Conservation (phyloP, 2,329 filamentous ascomycete genomes). For the Aspergillus caelatus region DNA sequence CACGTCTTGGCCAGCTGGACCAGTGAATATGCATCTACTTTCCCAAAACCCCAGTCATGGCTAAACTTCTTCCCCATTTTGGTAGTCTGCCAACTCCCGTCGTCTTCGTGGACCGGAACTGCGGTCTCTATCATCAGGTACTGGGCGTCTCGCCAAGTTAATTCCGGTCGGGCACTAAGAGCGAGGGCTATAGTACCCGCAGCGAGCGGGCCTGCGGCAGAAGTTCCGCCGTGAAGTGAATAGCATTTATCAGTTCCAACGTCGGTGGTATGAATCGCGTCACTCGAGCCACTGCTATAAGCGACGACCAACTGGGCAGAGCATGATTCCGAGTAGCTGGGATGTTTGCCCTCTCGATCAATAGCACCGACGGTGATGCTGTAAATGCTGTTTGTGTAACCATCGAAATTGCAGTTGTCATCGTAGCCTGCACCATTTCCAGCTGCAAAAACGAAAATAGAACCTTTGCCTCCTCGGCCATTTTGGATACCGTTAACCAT, state of each 20-base stretch:
- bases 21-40: conserved; percentile 83
- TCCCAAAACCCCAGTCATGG: conserved; percentile 94
- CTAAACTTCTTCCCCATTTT: conserved; percentile 83
- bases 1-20: conserved; percentile 85
- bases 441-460: conserved; percentile 94
- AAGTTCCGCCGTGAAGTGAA: conserved; percentile 85
- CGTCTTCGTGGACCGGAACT: conserved; percentile 73
- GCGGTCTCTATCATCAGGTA: conserved; percentile 86
- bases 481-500: conserved; percentile 93
- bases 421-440: conserved; percentile 85
- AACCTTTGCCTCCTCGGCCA: conserved; percentile 79
- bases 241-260: conserved; percentile 83
- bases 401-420: conserved; percentile 99
- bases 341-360: conserved; percentile 82
- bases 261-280: conserved; percentile 95
- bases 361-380: conserved; percentile 95
- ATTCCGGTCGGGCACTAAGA: conserved; percentile 78
- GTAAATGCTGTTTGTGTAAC: conserved; percentile 99
- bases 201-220: conserved; percentile 88
- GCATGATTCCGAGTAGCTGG: conserved; percentile 95
- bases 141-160: conserved; percentile 93
- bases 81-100: conserved; percentile 79
- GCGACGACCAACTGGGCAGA: conserved; percentile 95
- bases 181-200: conserved; percentile 91
- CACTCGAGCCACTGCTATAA: conserved; percentile 87